Evolutionary conservation across 495 filamentous ascomycete genomes (phyloP).

Genomic region (Neurospora africana): DNA sequence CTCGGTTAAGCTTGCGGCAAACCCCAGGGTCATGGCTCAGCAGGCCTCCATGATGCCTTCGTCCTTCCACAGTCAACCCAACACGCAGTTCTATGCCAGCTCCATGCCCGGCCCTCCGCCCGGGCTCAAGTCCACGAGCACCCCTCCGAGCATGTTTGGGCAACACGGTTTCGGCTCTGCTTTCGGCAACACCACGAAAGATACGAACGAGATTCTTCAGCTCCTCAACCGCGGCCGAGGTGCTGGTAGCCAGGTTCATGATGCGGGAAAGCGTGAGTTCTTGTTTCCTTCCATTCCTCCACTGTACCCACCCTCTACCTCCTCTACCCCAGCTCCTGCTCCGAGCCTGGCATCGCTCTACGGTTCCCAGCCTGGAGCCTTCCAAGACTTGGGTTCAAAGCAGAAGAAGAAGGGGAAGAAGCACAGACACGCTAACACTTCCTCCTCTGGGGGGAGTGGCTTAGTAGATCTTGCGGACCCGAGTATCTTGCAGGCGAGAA

Average conservation of each 20-base stretch:
- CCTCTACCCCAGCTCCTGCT: slow-evolving; percentile 81
- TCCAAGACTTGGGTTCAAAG: slow-evolving; percentile 81
- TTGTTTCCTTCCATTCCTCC: slow-evolving; percentile 60
- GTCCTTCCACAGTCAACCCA: slow-evolving; percentile 47
- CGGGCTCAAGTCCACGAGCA: slow-evolving; percentile 87
- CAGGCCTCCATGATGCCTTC: slow-evolving; percentile 84
- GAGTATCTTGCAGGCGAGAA: slow-evolving; percentile 96
- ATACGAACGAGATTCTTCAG: slow-evolving; percentile 67
- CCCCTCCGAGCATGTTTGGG: slow-evolving; percentile 78
- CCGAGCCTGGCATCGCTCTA: slow-evolving; percentile 83
- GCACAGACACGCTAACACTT: slow-evolving; percentile 99
- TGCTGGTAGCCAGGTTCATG: slow-evolving; percentile 56
- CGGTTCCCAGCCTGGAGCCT: slow-evolving; percentile 70
- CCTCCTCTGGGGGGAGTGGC: slow-evolving; percentile 93
- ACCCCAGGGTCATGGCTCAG: slow-evolving; percentile 78
- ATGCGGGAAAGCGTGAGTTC: slow-evolving; percentile 94
- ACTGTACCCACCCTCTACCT: slow-evolving; percentile 62
- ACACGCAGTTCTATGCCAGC: slow-evolving; percentile 51
- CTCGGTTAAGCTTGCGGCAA: slow-evolving; percentile 73
- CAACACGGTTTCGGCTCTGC: slow-evolving; percentile 59
- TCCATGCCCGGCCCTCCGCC: slow-evolving; percentile 87
- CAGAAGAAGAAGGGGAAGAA: slow-evolving; percentile 99
- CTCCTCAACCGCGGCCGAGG: slow-evolving; percentile 56
- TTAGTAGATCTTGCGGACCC: slow-evolving; percentile 99
- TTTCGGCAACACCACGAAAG: slow-evolving; percentile 49